Evolutionary conservation across 1,139 yeast species (phyloP), one percentile per base, ranked within the genome.

Genomic region (Protomyces lactucae-debilis): DNA sequence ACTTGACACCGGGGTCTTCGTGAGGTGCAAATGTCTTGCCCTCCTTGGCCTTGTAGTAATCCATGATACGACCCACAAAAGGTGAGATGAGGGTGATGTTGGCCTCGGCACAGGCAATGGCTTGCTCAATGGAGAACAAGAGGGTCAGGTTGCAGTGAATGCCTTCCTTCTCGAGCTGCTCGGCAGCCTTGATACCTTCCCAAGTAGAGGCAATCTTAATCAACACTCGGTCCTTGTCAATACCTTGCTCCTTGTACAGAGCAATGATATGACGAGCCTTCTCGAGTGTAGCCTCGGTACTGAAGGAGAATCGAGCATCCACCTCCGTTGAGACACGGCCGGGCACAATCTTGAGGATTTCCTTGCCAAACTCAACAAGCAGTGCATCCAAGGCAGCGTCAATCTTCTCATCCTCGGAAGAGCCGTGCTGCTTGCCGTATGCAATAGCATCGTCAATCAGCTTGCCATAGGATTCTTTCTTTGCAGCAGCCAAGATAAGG

Each of bases 121-220:
- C 99, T 82, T 93, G 99, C 67, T 85, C 89, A 75, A 90, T 89
- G 57, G 97, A 88, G 86, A 93, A 93, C 76, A 95, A 83, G 73
- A 93, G 82, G 67, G 99, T 95, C 83, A 93, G 84, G 85, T 93
- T 93, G 81, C 89, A 85, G 87, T 93, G 99, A 73, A 93, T 85
- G 65, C 85, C 91, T 82, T 93, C 83, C 79, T 93, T 85, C 71
- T 86, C 78, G 82, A 95, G 99, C 77, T 95, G 85, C 78, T 88
- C 96, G 67, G 99, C 99, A 73, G 99, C 99, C 80, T 90, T 97
- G 77, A 93, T 93, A 83, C 99, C 99, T 82, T 93, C 99, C 90
- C 95, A 93, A 71, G 99, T 93, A 69, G 98, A 88, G 69, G 99
- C 99, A 73, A 95, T 84, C 85, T 93, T 93, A 80, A 93, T 95